Conservation (phyloP, 2,329 filamentous ascomycete species). For the Fusarium lyarnte region DNA sequence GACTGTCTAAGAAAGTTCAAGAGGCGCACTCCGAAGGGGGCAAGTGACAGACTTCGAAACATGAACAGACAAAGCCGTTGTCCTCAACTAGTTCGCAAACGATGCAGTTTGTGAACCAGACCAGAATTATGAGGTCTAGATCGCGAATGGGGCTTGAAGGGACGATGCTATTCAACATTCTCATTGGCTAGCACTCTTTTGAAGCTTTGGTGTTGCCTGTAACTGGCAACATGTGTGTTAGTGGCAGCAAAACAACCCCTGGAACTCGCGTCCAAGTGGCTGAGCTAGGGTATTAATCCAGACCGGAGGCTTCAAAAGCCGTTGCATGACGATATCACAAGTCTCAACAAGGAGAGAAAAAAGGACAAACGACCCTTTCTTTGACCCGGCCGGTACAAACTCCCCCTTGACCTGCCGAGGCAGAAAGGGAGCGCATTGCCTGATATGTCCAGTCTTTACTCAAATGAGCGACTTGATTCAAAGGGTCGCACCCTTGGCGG, state of each 20-base stretch:
- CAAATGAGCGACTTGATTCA: slow-evolving; percentile 23
- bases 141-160: slow-evolving; percentile 1
- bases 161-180: not conserved
- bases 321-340: not conserved
- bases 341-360: not conserved
- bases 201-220: slow-evolving; percentile 2
- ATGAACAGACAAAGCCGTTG: not conserved
- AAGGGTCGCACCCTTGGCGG: slow-evolving; percentile 25
- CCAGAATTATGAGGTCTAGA: not conserved
- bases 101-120: not conserved
- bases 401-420: slow-evolving; percentile 16
- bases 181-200: slow-evolving; percentile 29
- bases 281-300: not conserved
- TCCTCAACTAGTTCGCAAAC: not conserved
- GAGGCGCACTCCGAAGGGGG: not conserved
- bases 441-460: slow-evolving; percentile 20
- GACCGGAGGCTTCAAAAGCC: not conserved
- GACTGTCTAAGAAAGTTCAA: not conserved
- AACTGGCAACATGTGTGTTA: not conserved
- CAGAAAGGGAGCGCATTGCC: slow-evolving; percentile 12
- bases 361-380: not conserved
- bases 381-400: not conserved
- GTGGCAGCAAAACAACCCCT: not conserved
- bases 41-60: not conserved
- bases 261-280: not conserved